These are phyloP conservation scores for Limonomyces culmigenus DNA, from an alignment of 1,284 basidiomycete species.

Conservation along the genomic window DNA sequence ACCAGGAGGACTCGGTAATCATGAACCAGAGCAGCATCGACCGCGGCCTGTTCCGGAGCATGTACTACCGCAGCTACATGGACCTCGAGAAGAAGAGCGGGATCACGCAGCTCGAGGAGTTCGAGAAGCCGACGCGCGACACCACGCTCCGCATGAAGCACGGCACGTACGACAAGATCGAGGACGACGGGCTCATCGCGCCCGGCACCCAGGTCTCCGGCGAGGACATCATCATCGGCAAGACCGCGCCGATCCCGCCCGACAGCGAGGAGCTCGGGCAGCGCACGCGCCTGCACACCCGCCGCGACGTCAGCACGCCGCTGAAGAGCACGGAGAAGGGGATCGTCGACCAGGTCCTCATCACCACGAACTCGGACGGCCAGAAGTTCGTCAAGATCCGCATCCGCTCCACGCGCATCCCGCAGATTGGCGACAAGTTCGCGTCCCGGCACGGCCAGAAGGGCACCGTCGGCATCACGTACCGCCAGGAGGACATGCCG, in stretches of 20 bases:
- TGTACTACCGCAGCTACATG: slow-evolving; percentile 98
- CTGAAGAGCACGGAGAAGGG: slow-evolving; percentile 97
- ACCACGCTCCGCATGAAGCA: slow-evolving; percentile 95
- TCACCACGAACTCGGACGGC: slow-evolving; percentile 92
- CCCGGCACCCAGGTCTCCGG: slow-evolving; percentile 92
- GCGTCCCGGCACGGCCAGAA: slow-evolving; percentile 99
- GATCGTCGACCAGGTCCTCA: slow-evolving; percentile 93
- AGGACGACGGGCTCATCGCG: slow-evolving; percentile 89
- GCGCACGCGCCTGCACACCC: slow-evolving; percentile 78
- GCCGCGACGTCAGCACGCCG: slow-evolving; percentile 91
- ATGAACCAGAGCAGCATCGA: slow-evolving; percentile 99
- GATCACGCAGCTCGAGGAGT: slow-evolving; percentile 83
- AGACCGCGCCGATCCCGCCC: slow-evolving; percentile 92
- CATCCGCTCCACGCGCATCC: slow-evolving; percentile 87
- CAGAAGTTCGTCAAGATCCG: slow-evolving; percentile 98
- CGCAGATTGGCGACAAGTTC: slow-evolving; percentile 98
- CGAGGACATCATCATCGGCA: slow-evolving; percentile 98
- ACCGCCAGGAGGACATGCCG: slow-evolving; percentile 99
- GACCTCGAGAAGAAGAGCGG: slow-evolving; percentile 97
- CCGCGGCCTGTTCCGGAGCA: slow-evolving; percentile 93
- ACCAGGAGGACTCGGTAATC: slow-evolving; percentile 99
- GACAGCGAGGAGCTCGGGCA: slow-evolving; percentile 97
- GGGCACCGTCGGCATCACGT: slow-evolving; percentile 98
- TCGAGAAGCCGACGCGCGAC: slow-evolving; percentile 91
- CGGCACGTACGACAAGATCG: slow-evolving; percentile 96